Evolutionary conservation across 2,329 filamentous ascomycete genomes (phyloP).

Genomic region (Chalaropsis ovoidea): DNA sequence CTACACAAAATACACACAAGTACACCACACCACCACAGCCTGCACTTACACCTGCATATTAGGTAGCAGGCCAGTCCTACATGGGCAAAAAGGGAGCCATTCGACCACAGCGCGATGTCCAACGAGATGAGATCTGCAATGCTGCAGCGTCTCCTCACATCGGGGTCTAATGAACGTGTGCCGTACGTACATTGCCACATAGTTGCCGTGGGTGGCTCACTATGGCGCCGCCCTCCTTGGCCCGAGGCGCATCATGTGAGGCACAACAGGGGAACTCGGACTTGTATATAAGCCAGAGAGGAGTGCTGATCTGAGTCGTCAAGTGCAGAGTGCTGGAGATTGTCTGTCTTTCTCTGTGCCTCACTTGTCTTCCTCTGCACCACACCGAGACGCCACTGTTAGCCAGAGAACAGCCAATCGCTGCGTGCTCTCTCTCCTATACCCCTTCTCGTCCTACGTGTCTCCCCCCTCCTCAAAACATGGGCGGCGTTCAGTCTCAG

Average conservation of each 20-base stretch:
- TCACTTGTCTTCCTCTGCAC: not conserved
- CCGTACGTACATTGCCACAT: not conserved
- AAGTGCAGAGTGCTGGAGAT: not conserved
- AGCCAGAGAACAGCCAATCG: not conserved
- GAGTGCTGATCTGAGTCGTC: not conserved
- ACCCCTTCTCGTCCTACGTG: too few species aligned
- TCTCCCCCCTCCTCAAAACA: not conserved
- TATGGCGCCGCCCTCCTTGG: not conserved
- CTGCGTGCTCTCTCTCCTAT: not conserved
- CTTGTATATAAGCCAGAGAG: not conserved
- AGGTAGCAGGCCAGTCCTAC: not conserved
- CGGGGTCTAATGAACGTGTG: not conserved
- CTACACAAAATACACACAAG: not conserved
- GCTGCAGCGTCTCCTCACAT: conserved; percentile 8
- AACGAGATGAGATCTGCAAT: conserved; percentile 9
- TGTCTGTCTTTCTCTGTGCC: not conserved
- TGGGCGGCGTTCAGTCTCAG: conserved; percentile 24
- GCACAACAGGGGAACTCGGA: not conserved
- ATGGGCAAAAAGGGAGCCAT: not conserved
- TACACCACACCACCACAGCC: not conserved
- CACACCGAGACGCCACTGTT: not conserved
- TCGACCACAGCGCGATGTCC: not conserved
- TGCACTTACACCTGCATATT: not conserved
- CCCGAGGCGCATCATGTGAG: conserved; percentile 8
- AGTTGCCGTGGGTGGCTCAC: not conserved